Conservation (phyloP, 306 rosid genomes). For the Trifolium repens region DNA sequence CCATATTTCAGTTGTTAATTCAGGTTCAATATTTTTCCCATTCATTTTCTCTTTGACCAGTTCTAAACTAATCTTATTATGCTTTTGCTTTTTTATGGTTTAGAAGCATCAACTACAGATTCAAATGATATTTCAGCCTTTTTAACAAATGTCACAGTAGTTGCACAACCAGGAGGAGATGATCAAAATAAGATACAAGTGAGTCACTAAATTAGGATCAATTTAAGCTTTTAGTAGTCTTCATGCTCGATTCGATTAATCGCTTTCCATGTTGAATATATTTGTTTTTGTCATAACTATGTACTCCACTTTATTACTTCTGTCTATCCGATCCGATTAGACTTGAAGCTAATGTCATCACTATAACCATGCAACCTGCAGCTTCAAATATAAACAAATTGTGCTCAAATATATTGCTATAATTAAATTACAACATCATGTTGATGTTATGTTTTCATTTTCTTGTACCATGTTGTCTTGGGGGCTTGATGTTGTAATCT, state of each 20-base stretch:
- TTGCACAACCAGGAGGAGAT: conserved; percentile 57
- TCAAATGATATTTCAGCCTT: conserved; percentile 44
- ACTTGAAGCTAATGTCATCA: not conserved
- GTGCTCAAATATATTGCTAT: conserved; percentile 15
- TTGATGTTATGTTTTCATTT: conserved; percentile 28
- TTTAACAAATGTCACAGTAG: conserved; percentile 57
- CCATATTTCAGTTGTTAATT: conserved; percentile 40
- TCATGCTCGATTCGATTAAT: not conserved
- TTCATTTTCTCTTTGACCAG: not conserved
- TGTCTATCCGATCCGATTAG: conserved; percentile 15
- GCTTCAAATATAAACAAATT: not conserved
- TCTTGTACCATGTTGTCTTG: conserved; percentile 7
- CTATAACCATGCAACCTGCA: no score
- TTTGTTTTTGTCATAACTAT: conserved; percentile 16
- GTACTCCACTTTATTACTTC: conserved; percentile 24
- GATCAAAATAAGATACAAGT: conserved; percentile 66
- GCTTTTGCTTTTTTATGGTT: conserved; percentile 48
- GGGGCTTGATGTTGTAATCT: conserved; percentile 21
- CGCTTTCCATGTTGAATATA: not conserved
- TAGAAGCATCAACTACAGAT: conserved; percentile 74
- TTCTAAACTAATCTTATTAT: conserved; percentile 1
- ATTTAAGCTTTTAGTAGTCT: not conserved
- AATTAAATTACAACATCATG: no score
- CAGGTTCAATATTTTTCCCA: conserved; percentile 32
- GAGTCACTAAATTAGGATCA: conserved; percentile 18